Conservation (phyloP, 176 grass and related monocot genomes). For the Ensete glaucum region DNA sequence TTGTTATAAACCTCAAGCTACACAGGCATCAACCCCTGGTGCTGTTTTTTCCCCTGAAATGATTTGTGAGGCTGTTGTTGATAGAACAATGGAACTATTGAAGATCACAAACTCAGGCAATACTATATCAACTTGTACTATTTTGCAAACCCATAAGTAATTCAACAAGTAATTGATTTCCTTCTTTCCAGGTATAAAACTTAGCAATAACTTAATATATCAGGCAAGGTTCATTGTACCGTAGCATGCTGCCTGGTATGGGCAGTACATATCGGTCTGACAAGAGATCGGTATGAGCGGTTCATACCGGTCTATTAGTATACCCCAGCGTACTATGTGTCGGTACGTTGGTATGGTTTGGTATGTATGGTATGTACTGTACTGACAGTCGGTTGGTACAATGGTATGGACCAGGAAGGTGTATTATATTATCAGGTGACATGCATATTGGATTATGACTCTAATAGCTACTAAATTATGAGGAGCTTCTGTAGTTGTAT, state of each 20-base stretch:
- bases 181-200: too few relatives aligned
- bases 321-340: too few relatives aligned
- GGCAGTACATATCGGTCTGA: too few relatives aligned
- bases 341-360: too few relatives aligned
- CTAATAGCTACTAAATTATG: not conserved
- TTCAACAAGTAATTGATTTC: not conserved
- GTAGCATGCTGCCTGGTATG: too few relatives aligned
- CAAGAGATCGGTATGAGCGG: too few relatives aligned
- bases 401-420: too few relatives aligned
- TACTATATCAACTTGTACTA: not conserved
- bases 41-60: slow-evolving; percentile 97
- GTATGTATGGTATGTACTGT: too few relatives aligned
- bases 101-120: slow-evolving; percentile 77
- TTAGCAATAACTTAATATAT: too few relatives aligned
- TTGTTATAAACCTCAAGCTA: slow-evolving; percentile 68
- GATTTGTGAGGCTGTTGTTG: slow-evolving; percentile 94
- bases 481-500: not conserved
- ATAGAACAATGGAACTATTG: slow-evolving; percentile 80
- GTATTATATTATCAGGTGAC: not conserved
- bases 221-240: too few relatives aligned
- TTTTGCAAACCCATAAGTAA: not conserved
- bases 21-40: slow-evolving; percentile 80
- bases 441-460: not conserved
- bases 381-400: too few relatives aligned
- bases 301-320: too few relatives aligned